Conservation (phyloP, 2,329 filamentous ascomycete genomes). For the Ophiosphaerella korrae region DNA sequence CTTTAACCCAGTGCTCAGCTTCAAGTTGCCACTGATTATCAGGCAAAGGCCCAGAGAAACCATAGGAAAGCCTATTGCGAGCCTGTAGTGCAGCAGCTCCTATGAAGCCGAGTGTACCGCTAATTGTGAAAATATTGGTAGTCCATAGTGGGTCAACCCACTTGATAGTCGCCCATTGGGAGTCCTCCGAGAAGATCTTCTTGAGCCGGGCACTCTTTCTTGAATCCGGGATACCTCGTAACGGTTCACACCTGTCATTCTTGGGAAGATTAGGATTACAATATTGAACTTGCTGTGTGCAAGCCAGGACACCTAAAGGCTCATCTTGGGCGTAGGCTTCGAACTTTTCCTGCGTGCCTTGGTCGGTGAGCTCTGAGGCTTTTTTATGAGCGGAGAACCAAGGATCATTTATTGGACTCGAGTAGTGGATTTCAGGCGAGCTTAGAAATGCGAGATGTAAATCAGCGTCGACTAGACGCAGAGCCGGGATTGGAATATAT, state of each 20-base stretch:
- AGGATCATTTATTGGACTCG: conserved; percentile 32
- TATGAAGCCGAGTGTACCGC: conserved; percentile 6
- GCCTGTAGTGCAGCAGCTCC: conserved; percentile 16
- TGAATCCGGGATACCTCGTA: conserved; percentile 18
- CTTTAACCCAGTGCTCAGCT: conserved; percentile 35
- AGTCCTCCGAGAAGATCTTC: conserved; percentile 4
- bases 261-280: conserved; percentile 35
- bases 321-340: conserved; percentile 24
- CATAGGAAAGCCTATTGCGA: conserved; percentile 11
- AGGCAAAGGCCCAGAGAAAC: conserved; percentile 26
- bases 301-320: conserved; percentile 31
- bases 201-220: not conserved
- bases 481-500: conserved; percentile 28
- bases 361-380: not conserved
- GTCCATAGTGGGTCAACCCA: conserved; percentile 8
- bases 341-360: conserved; percentile 4
- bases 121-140: conserved; percentile 5
- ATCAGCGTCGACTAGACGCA: conserved; percentile 39
- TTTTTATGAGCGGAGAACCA: conserved; percentile 35
- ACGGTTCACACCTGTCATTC: conserved; percentile 21
- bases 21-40: conserved; percentile 46
- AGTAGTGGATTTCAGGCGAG: conserved; percentile 32
- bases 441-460: conserved; percentile 39
- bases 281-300: conserved; percentile 42
- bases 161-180: conserved; percentile 4